Conservation (phyloP, 768 basidiomycete species). For the Pleurotus ostreatus region DNA sequence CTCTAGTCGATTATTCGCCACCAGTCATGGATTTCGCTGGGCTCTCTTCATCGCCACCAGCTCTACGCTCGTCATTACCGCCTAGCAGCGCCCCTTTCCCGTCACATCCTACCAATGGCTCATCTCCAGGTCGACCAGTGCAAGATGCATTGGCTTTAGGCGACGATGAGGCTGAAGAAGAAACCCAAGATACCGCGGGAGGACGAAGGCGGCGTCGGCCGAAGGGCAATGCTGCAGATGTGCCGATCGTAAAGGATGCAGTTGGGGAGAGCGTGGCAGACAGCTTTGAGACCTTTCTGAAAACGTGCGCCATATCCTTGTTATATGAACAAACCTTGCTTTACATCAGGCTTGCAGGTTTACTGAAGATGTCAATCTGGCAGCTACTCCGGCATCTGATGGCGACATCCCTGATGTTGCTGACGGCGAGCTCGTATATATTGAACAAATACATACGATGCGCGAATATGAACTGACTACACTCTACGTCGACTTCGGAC, state of each 20-base stretch:
- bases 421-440: constrained; percentile 72
- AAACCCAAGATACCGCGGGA: constrained; percentile 31
- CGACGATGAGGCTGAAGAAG: constrained; percentile 49
- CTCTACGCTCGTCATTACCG: constrained; percentile 47
- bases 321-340: not conserved
- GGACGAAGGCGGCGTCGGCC: constrained; percentile 37
- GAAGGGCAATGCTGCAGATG: constrained; percentile 56
- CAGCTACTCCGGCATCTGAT: constrained; percentile 79
- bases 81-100: constrained; percentile 45
- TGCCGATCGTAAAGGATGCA: constrained; percentile 87
- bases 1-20: constrained; percentile 10
- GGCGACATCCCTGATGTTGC: constrained; percentile 49
- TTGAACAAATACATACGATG: constrained; percentile 95
- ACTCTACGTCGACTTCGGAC: constrained; percentile 93
- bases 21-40: constrained; percentile 52
- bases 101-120: constrained; percentile 25
- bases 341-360: constrained; percentile 47
- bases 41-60: constrained; percentile 50
- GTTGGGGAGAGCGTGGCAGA: constrained; percentile 95
- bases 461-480: constrained; percentile 92
- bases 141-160: constrained; percentile 53
- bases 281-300: constrained; percentile 87
- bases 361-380: constrained; percentile 75
- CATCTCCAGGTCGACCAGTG: constrained; percentile 36
- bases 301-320: constrained; percentile 57